A percentile compares a stretch with the other conserved stretches of the same genome.
Conservation (phyloP, 768 basidiomycete genomes). For the Cytidiella melzeri region DNA sequence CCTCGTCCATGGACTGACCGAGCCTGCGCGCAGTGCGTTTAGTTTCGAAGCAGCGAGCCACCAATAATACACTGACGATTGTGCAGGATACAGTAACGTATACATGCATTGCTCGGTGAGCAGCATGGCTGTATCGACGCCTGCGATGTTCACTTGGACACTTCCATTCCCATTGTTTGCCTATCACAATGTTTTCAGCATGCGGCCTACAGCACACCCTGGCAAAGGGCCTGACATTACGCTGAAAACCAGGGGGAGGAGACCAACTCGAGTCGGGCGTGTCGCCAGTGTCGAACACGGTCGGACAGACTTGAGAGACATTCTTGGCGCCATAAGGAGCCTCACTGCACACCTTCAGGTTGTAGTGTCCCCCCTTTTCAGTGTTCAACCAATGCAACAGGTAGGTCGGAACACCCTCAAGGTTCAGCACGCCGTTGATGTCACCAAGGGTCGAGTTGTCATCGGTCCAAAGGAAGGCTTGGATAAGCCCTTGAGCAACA, state of each 20-base stretch:
- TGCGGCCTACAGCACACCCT: no score
- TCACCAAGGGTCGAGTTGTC: constrained; percentile 37
- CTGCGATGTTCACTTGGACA: no score
- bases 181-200: no score
- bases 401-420: constrained; percentile 28
- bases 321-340: constrained; percentile 31
- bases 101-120: constrained; percentile 38
- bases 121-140: no score
- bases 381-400: constrained; percentile 28
- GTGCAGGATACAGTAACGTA: constrained; percentile 37
- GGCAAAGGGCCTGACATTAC: not conserved
- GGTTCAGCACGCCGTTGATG: constrained; percentile 31
- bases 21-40: constrained; percentile 25
- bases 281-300: constrained; percentile 11
- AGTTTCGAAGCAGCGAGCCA: not conserved
- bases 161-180: no score
- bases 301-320: constrained; percentile 6
- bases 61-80: constrained; percentile 32
- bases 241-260: not conserved
- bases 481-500: constrained; percentile 45
- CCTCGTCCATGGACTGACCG: constrained; percentile 39
- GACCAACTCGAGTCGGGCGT: not conserved
- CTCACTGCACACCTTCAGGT: constrained; percentile 38
- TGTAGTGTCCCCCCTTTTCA: constrained; percentile 23
- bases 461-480: constrained; percentile 40